Evolutionary conservation across 2,329 filamentous ascomycete species (phyloP).

Genomic region (Emmonsia crescens): DNA sequence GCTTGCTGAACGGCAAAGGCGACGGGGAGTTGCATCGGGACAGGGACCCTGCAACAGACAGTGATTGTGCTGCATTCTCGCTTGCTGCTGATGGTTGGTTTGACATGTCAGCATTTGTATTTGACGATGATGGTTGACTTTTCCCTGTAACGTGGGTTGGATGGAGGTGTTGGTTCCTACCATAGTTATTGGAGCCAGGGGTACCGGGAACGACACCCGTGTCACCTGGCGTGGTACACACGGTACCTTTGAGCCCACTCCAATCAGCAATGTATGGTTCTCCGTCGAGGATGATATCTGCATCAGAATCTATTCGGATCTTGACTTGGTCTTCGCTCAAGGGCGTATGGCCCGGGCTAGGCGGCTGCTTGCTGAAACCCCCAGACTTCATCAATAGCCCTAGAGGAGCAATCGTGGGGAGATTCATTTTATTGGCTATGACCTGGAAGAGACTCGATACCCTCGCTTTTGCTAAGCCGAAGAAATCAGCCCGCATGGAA

Average conservation of each 20-base stretch:
- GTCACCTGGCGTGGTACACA: neutral
- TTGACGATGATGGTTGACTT: neutral
- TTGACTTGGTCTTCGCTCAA: constrained; percentile 60
- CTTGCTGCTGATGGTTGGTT: neutral
- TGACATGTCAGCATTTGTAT: neutral
- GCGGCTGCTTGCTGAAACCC: constrained; percentile 50
- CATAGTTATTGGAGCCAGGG: neutral
- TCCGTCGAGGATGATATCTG: constrained; percentile 33
- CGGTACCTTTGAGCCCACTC: neutral
- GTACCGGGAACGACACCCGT: neutral
- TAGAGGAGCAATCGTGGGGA: constrained; percentile 49
- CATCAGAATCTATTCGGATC: constrained; percentile 47
- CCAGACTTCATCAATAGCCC: constrained; percentile 57
- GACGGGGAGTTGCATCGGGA: neutral
- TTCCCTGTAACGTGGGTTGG: neutral
- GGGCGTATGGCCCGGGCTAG: constrained; percentile 58
- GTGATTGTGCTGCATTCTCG: neutral
- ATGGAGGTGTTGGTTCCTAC: neutral
- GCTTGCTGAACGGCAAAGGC: neutral
- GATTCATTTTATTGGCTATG: constrained; percentile 66
- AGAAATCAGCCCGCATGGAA: constrained; percentile 57
- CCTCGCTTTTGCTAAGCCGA: constrained; percentile 57
- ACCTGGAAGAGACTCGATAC: constrained; percentile 67
- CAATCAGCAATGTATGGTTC: constrained; percentile 18
- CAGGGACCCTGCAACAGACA: neutral